phyloP scores from a whole-genome alignment of 2,329 filamentous ascomycete genomes.

The Hypoxylon sp. region DNA sequence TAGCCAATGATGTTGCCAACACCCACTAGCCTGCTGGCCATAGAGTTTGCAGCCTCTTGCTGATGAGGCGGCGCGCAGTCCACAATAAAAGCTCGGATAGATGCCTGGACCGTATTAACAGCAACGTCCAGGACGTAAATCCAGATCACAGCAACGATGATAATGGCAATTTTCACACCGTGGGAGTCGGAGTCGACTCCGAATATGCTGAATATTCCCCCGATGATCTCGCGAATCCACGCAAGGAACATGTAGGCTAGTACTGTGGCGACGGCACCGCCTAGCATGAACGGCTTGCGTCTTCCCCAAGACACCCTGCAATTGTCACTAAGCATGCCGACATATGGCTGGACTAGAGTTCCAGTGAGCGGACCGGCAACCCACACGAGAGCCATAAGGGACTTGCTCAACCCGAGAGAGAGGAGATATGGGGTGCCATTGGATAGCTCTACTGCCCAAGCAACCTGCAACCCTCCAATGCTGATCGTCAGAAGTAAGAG shows the following conservation, averaged over 20 bases:
- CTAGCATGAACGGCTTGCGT: slow-evolving; percentile 84
- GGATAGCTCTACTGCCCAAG: slow-evolving; percentile 95
- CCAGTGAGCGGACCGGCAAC: slow-evolving; percentile 85
- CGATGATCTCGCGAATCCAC: slow-evolving; percentile 80
- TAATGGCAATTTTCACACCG: slow-evolving; percentile 74
- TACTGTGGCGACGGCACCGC: slow-evolving; percentile 75
- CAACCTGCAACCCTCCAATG: slow-evolving; percentile 90
- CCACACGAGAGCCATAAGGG: slow-evolving; percentile 86
- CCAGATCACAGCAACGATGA: slow-evolving; percentile 84
- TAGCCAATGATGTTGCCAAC: slow-evolving; percentile 93
- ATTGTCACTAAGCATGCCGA: slow-evolving; percentile 84
- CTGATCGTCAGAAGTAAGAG: slow-evolving; percentile 86
- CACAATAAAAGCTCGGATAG: slow-evolving; percentile 90
- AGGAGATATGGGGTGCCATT: slow-evolving; percentile 89
- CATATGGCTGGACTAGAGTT: slow-evolving; percentile 83
- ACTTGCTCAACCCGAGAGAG: slow-evolving; percentile 85
- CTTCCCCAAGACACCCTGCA: slow-evolving; percentile 81
- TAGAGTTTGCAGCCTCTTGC: slow-evolving; percentile 92
- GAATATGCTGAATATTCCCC: slow-evolving; percentile 75
- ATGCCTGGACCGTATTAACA: slow-evolving; percentile 95
- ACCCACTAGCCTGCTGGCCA: slow-evolving; percentile 88
- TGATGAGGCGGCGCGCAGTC: slow-evolving; percentile 93
- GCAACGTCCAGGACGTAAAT: slow-evolving; percentile 94
- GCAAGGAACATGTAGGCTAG: slow-evolving; percentile 76
- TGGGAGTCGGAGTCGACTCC: slow-evolving; percentile 75